phyloP scores from a whole-genome alignment of 2,329 filamentous ascomycete genomes.

The Alternaria dauci region DNA sequence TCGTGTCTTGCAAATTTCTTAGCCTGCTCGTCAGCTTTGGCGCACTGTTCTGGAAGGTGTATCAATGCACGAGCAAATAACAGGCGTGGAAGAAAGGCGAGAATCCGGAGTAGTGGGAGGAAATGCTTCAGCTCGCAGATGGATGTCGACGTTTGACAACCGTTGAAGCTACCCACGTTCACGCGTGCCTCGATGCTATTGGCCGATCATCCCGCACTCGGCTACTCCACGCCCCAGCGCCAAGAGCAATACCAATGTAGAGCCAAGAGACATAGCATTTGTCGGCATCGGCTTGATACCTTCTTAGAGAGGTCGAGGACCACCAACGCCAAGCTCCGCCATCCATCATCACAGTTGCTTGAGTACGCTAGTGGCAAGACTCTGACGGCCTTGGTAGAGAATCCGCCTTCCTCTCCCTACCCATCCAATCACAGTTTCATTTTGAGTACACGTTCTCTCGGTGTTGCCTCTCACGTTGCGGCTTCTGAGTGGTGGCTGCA shows the following conservation, averaged over 20 bases:
- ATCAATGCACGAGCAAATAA: background rate
- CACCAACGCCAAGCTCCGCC: conserved; percentile 1
- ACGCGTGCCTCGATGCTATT: background rate
- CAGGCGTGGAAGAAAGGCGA: background rate
- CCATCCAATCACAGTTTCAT: conserved; percentile 20
- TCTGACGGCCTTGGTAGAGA: background rate
- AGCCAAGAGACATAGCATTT: background rate
- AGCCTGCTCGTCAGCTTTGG: background rate
- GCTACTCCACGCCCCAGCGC: background rate
- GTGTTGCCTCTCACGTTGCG: conserved; percentile 12
- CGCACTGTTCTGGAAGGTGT: conserved; percentile 5
- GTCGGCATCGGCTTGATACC: conserved; percentile 10
- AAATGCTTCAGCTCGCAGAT: background rate
- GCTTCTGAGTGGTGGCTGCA: conserved; percentile 22
- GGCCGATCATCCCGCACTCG: background rate
- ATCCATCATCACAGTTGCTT: conserved; percentile 2
- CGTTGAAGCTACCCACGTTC: conserved; percentile 3
- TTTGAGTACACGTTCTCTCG: conserved; percentile 27
- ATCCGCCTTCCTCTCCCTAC: background rate
- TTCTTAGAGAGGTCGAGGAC: background rate
- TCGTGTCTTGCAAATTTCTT: background rate
- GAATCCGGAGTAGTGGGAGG: background rate
- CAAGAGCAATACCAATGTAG: conserved; percentile 2
- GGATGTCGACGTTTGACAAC: background rate
- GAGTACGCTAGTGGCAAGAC: background rate